Conservation (phyloP, 176 grass and related monocot species). For the Triticum timopheevii region DNA sequence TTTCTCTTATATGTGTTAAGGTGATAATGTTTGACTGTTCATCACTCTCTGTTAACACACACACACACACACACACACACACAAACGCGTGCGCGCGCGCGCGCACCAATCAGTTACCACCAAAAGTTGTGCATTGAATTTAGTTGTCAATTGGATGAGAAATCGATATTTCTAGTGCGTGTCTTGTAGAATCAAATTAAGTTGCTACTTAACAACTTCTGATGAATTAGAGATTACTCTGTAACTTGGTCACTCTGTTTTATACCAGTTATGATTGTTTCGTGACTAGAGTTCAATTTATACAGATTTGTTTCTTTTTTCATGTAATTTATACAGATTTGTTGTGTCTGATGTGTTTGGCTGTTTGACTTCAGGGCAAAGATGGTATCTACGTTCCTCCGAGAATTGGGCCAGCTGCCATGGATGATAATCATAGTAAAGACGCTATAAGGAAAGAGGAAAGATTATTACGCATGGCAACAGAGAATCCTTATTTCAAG, state of each 20-base stretch:
- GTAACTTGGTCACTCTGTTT: neutral
- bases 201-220: neutral
- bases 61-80: no score
- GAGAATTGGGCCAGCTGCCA: conserved; percentile 60
- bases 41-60: no score
- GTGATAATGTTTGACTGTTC: neutral
- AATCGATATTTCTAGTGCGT: neutral
- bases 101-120: neutral
- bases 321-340: neutral
- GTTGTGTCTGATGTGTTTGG: conserved; percentile 24
- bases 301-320: neutral
- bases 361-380: conserved; percentile 42
- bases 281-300: neutral
- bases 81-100: no score
- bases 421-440: conserved; percentile 67
- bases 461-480: conserved; percentile 53
- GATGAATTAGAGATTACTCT: neutral
- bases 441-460: conserved; percentile 76
- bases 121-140: neutral
- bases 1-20: neutral
- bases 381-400: conserved; percentile 79
- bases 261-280: neutral
- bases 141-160: neutral
- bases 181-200: neutral
- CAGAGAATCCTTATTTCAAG: conserved; percentile 67